phyloP scores from a whole-genome alignment of 495 filamentous ascomycete genomes.

The Penicillium soppii region DNA sequence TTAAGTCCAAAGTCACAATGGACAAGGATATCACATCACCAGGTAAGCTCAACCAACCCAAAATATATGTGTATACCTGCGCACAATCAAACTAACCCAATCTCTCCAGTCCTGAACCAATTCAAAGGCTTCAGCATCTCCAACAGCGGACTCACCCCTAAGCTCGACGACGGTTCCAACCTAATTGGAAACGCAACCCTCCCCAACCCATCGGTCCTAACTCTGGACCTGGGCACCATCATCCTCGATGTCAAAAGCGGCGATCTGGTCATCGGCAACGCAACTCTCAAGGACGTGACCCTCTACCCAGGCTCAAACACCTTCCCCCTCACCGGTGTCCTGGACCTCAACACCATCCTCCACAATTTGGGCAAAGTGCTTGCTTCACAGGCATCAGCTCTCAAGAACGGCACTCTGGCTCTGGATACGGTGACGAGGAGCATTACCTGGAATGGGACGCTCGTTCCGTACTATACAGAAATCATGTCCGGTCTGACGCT shows the following conservation, averaged over 20 bases:
- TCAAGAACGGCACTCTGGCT: slow-evolving; percentile 32
- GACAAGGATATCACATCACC: slow-evolving; percentile 37
- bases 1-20: slow-evolving; percentile 35
- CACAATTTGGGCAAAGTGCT: slow-evolving; percentile 29
- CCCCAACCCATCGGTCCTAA: slow-evolving; percentile 3
- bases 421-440: slow-evolving; percentile 31
- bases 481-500: slow-evolving; percentile 37
- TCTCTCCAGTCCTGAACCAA: slow-evolving; percentile 23
- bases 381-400: slow-evolving; percentile 22
- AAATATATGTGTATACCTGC: neutral
- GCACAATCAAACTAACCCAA: slow-evolving; percentile 3
- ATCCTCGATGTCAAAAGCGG: slow-evolving; percentile 5
- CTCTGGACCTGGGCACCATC: slow-evolving; percentile 1
- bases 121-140: slow-evolving; percentile 15
- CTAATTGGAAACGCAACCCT: slow-evolving; percentile 1
- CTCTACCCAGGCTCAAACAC: slow-evolving; percentile 61
- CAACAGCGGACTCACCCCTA: neutral
- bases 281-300: slow-evolving; percentile 50
- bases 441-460: slow-evolving; percentile 33
- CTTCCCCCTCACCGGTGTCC: slow-evolving; percentile 42
- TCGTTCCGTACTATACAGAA: slow-evolving; percentile 41
- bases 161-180: neutral
- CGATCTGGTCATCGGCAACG: slow-evolving; percentile 1
- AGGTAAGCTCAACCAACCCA: slow-evolving; percentile 26
- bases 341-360: slow-evolving; percentile 35